These are phyloP conservation scores for Lathyrus oleraceus DNA, from an alignment of 306 rosid genomes.

Conservation along the genomic window DNA sequence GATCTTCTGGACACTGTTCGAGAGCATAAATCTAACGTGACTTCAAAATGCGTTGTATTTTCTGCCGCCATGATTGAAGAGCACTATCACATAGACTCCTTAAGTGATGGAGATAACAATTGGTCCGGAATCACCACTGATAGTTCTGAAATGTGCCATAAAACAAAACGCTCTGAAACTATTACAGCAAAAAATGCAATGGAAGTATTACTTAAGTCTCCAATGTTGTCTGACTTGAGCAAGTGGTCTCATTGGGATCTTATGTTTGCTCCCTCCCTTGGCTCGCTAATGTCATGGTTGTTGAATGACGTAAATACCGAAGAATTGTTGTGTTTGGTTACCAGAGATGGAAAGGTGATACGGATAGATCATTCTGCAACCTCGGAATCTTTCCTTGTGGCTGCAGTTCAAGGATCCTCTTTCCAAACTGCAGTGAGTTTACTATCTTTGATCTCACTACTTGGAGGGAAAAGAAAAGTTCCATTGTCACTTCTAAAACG, in stretches of 20 bases:
- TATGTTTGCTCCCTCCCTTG: conserved; percentile 76
- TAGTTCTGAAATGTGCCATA: conserved; percentile 34
- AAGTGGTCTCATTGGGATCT: conserved; percentile 95
- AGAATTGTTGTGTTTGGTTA: conserved; percentile 74
- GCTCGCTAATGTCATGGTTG: conserved; percentile 82
- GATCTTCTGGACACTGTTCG: conserved; percentile 52
- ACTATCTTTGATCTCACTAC: conserved; percentile 62
- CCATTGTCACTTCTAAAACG: conserved; percentile 76
- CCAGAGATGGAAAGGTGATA: conserved; percentile 75
- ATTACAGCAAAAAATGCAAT: conserved; percentile 63
- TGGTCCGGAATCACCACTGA: conserved; percentile 37
- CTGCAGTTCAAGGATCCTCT: conserved; percentile 77
- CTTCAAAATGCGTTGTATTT: conserved; percentile 67
- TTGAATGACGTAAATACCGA: conserved; percentile 63
- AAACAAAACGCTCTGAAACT: conserved; percentile 36
- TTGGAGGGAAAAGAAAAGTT: conserved; percentile 75
- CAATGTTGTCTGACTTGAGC: conserved; percentile 80
- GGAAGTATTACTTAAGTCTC: conserved; percentile 66
- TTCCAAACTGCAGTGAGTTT: conserved; percentile 75
- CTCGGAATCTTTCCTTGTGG: conserved; percentile 73
- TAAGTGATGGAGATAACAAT: conserved; percentile 41
- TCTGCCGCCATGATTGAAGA: conserved; percentile 62
- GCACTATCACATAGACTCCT: conserved; percentile 42
- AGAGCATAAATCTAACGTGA: conserved; percentile 46
- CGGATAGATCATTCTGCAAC: conserved; percentile 80